These are phyloP conservation scores for Dillenia suffruticosa DNA, from an alignment of 164 flowering plant species.

Conservation along the genomic window DNA sequence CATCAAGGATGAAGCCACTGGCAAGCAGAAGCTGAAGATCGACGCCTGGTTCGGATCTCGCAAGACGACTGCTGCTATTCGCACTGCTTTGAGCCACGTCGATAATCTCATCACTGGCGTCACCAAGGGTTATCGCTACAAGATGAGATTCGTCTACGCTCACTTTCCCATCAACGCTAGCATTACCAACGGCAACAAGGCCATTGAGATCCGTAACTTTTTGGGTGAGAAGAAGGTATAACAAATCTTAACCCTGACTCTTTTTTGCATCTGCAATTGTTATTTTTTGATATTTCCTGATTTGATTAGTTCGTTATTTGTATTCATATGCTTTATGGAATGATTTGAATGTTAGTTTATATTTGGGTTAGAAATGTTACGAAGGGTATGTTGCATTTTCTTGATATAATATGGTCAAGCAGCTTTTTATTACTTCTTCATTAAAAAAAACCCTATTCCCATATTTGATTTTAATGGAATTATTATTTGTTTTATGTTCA, in stretches of 20 bases:
- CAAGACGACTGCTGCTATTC: slow-evolving; percentile 53
- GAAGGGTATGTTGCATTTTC: no score
- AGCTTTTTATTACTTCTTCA: no score
- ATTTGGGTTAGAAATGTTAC: no score
- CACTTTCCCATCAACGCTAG: slow-evolving; percentile 71
- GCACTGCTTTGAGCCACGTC: slow-evolving; percentile 57
- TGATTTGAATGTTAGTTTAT: no score
- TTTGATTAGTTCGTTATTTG: no score
- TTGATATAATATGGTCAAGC: no score
- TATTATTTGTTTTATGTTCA: no score
- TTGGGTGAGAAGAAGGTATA: slow-evolving; percentile 53
- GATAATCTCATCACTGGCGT: slow-evolving; percentile 59
- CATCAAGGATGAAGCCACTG: slow-evolving; percentile 43
- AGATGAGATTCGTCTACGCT: slow-evolving; percentile 71
- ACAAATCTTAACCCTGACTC: no score
- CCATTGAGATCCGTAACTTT: slow-evolving; percentile 49
- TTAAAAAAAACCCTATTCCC: no score
- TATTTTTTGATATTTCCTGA: neutral
- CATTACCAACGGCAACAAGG: slow-evolving; percentile 27
- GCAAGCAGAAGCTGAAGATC: slow-evolving; percentile 46
- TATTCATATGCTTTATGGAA: no score
- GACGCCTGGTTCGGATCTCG: slow-evolving; percentile 68
- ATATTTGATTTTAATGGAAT: no score
- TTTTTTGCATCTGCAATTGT: neutral
- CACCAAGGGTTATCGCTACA: slow-evolving; percentile 61